These are phyloP conservation scores for Fraxinus americana DNA, from an alignment of 257 asterid species.

Conservation along the genomic window DNA sequence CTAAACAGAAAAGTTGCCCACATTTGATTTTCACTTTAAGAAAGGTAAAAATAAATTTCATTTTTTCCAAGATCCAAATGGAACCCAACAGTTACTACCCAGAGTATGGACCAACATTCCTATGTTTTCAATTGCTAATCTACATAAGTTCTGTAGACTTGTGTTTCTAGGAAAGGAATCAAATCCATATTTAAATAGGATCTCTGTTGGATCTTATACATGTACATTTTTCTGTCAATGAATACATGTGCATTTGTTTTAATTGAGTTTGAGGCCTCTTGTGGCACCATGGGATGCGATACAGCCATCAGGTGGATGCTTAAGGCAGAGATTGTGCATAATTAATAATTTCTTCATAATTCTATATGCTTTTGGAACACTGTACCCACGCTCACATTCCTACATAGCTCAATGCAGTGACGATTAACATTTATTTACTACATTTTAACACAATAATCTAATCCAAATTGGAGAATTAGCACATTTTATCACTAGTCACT, in stretches of 20 bases:
- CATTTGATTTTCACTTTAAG: not conserved
- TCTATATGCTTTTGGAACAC: constrained; percentile 1
- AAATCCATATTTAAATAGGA: constrained; percentile 9
- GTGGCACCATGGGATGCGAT: not conserved
- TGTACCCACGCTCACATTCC: not conserved
- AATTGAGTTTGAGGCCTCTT: not conserved
- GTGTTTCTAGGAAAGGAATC: constrained; percentile 1
- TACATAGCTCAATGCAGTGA: not conserved
- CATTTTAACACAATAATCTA: constrained; percentile 2
- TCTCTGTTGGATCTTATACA: not conserved
- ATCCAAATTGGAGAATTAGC: constrained; percentile 2
- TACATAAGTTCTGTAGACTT: not conserved
- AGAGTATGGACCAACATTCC: not conserved
- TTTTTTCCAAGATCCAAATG: not conserved
- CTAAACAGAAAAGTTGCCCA: not conserved
- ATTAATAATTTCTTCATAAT: not conserved
- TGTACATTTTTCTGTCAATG: not conserved
- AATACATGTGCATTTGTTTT: not conserved
- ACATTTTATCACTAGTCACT: not conserved
- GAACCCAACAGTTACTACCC: not conserved
- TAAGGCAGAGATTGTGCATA: not conserved
- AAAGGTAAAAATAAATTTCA: not conserved
- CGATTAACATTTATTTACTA: not conserved
- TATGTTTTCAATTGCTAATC: not conserved
- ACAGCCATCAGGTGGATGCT: not conserved